phyloP scores from a whole-genome alignment of 2,329 filamentous ascomycete species.

The Balansia obtecta region DNA sequence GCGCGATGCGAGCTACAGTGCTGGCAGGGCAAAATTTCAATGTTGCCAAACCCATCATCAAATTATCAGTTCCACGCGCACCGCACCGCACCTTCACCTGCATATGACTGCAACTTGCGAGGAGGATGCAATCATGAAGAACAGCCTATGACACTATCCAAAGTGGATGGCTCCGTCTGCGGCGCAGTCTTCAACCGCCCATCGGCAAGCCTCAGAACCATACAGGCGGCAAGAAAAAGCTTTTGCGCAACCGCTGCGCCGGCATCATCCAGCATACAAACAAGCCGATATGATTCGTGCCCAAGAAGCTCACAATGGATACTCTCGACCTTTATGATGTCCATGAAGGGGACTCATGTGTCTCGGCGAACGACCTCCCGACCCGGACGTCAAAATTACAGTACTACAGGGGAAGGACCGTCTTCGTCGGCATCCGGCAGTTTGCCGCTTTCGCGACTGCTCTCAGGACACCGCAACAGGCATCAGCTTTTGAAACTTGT shows the following conservation, averaged over 20 bases:
- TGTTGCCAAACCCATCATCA: not conserved
- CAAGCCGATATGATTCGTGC: constrained; percentile 14
- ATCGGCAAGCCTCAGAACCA: constrained; percentile 16
- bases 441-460: constrained; percentile 2
- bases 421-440: constrained; percentile 3
- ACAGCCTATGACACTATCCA: constrained; percentile 47
- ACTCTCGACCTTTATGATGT: constrained; percentile 26
- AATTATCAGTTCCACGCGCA: not conserved
- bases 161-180: constrained; percentile 48
- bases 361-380: not conserved
- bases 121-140: constrained; percentile 30
- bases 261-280: constrained; percentile 7
- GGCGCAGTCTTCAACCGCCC: constrained; percentile 39
- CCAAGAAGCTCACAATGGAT: constrained; percentile 26
- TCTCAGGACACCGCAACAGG: constrained; percentile 13
- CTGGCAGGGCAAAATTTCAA: not conserved
- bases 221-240: constrained; percentile 13
- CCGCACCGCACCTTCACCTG: not conserved
- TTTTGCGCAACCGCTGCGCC: constrained; percentile 13
- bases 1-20: not conserved
- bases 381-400: constrained; percentile 13
- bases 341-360: constrained; percentile 11
- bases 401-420: constrained; percentile 14
- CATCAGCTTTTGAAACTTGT: constrained; percentile 41
- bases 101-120: not conserved